These are phyloP conservation scores for Citrus mangshanensis DNA, from an alignment of 345 rosid genomes.

Conservation along the genomic window DNA sequence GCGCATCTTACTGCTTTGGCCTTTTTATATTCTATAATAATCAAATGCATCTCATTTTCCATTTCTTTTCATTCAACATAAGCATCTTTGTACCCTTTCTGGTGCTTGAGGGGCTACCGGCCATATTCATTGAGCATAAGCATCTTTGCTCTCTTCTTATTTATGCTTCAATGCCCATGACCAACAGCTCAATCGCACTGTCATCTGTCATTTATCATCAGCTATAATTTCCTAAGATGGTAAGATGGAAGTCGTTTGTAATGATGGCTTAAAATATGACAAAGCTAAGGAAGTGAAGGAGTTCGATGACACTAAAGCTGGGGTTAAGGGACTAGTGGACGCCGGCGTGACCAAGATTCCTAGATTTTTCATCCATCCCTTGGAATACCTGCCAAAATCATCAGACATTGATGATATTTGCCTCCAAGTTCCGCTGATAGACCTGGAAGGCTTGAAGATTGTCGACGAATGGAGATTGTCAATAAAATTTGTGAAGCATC, in stretches of 20 bases:
- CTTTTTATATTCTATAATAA: not conserved
- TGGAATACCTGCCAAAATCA: constrained; percentile 3
- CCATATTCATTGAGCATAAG: not conserved
- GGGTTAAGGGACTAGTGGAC: constrained; percentile 45
- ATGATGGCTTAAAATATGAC: constrained; percentile 20
- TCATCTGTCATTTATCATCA: not conserved
- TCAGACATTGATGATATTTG: not conserved
- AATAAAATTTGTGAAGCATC: constrained; percentile 29
- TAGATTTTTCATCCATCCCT: constrained; percentile 37
- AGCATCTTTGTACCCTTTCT: constrained; percentile 11
- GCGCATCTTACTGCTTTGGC: constrained; percentile 10
- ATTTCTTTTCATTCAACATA: not conserved
- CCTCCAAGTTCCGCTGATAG: constrained; percentile 37
- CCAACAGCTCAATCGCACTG: not conserved
- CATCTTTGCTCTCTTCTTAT: constrained; percentile 1
- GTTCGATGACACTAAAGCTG: constrained; percentile 21
- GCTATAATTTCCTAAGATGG: not conserved
- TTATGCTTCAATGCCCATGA: not conserved
- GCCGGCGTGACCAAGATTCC: constrained; percentile 39
- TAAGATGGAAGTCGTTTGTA: constrained; percentile 17
- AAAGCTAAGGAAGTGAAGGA: constrained; percentile 28
- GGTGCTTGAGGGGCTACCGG: constrained; percentile 5
- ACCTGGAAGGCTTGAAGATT: constrained; percentile 25
- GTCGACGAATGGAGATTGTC: constrained; percentile 18
- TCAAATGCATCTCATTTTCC: constrained; percentile 2